Evolutionary conservation across 2,329 filamentous ascomycete genomes (phyloP).

Genomic region (Exophiala lecanii-corni): DNA sequence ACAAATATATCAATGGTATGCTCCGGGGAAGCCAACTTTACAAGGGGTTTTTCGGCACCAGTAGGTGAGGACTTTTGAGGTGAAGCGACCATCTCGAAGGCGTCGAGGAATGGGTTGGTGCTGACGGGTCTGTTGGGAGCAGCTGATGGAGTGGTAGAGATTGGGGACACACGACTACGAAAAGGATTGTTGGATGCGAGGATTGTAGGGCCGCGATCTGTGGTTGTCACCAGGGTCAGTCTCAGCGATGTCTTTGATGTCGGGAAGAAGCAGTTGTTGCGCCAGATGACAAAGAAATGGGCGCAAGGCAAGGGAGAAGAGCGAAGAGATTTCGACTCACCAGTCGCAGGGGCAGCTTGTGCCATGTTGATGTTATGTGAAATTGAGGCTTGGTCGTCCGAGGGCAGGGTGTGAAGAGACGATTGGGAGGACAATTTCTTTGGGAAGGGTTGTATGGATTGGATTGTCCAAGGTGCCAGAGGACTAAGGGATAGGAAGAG

Average conservation of each 20-base stretch:
- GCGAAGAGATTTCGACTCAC: too few relatives aligned
- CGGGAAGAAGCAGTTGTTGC: too few relatives aligned
- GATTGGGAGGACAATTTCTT: too few relatives aligned
- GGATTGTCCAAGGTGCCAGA: too few relatives aligned
- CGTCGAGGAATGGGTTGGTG: constrained; percentile 60
- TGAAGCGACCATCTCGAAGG: constrained; percentile 31
- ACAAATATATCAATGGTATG: constrained; percentile 21
- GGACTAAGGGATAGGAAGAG: constrained; percentile 1
- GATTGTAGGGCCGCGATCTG: constrained; percentile 24
- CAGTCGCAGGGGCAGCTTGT: constrained; percentile 13
- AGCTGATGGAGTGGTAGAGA: constrained; percentile 26
- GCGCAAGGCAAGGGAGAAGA: too few relatives aligned
- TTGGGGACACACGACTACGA: constrained; percentile 40
- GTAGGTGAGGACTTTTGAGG: constrained; percentile 6
- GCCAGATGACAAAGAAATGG: not conserved
- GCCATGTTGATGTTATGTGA: constrained; percentile 14
- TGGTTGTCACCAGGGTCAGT: constrained; percentile 1
- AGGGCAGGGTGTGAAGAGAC: too few relatives aligned
- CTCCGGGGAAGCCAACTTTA: not conserved
- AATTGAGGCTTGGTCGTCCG: too few relatives aligned
- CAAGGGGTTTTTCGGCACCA: not conserved
- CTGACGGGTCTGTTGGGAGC: constrained; percentile 48
- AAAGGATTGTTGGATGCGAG: constrained; percentile 47
- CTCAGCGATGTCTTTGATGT: not conserved
- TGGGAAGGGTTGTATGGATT: too few relatives aligned